These are phyloP conservation scores for Pichia membranifaciens DNA, from an alignment of 805 yeast genomes.

Conservation along the genomic window DNA sequence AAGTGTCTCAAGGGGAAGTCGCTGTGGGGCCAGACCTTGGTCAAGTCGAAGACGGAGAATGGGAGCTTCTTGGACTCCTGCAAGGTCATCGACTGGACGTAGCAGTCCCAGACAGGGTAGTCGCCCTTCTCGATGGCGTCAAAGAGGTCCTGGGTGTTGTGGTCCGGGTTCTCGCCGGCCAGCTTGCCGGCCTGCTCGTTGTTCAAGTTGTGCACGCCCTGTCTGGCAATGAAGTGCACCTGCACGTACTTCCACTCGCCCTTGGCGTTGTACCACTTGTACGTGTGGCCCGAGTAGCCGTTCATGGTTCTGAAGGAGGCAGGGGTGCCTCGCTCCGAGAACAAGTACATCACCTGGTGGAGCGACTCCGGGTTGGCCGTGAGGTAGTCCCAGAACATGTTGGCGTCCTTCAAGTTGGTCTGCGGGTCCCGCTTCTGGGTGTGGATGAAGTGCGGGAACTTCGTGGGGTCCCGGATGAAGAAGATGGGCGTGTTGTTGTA, in stretches of 20 bases:
- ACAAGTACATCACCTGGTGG: constrained; percentile 69
- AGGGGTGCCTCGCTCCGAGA: constrained; percentile 82
- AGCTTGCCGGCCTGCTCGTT: constrained; percentile 64
- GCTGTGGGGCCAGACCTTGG: constrained; percentile 88
- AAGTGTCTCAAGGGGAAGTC: constrained; percentile 83
- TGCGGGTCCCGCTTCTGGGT: constrained; percentile 84
- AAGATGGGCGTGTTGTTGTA: constrained; percentile 84
- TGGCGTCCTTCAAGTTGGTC: constrained; percentile 72
- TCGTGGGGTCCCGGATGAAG: constrained; percentile 77
- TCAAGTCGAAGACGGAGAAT: constrained; percentile 82
- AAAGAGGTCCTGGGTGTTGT: constrained; percentile 74
- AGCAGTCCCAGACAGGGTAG: constrained; percentile 78
- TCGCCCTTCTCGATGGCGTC: constrained; percentile 73
- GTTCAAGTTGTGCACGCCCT: constrained; percentile 42
- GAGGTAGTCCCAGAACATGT: constrained; percentile 82
- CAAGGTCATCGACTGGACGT: constrained; percentile 80
- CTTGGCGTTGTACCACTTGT: constrained; percentile 69
- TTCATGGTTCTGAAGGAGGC: constrained; percentile 70
- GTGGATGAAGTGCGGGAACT: constrained; percentile 84
- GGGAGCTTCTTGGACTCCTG: constrained; percentile 69
- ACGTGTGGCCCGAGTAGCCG: constrained; percentile 81
- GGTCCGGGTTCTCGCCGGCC: constrained; percentile 77
- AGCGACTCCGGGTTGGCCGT: constrained; percentile 66
- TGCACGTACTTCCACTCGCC: constrained; percentile 78
- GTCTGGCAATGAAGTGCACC: constrained; percentile 66